A percentile compares a stretch with the other conserved stretches of the same genome.
Conservation (phyloP, 768 basidiomycete genomes). For the Boletus rufocinnamomeus region DNA sequence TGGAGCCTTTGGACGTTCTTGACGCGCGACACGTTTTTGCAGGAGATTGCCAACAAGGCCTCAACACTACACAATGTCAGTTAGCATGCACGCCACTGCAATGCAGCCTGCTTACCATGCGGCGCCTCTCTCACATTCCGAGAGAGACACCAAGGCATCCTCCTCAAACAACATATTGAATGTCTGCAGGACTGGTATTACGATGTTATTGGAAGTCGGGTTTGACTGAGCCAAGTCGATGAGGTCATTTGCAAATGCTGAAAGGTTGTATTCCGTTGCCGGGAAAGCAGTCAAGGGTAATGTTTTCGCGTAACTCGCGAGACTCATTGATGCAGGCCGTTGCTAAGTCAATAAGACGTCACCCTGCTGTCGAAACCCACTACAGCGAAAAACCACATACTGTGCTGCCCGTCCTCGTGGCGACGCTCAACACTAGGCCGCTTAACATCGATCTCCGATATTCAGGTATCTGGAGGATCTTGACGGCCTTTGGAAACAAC, state of each 20-base stretch:
- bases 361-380: constrained; percentile 13
- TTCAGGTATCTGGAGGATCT: constrained; percentile 57
- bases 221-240: constrained; percentile 53
- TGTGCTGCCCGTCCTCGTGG: constrained; percentile 82
- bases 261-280: constrained; percentile 45
- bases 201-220: constrained; percentile 62
- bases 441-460: constrained; percentile 65
- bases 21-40: constrained; percentile 62
- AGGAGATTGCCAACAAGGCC: constrained; percentile 54
- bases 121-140: constrained; percentile 47
- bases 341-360: constrained; percentile 48
- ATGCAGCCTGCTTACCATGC: constrained; percentile 47
- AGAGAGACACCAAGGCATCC: constrained; percentile 55
- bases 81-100: constrained; percentile 13
- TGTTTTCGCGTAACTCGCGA: constrained; percentile 56
- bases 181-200: constrained; percentile 82
- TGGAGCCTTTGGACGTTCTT: constrained; percentile 85
- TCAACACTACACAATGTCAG: constrained; percentile 46
- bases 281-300: constrained; percentile 45
- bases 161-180: constrained; percentile 73
- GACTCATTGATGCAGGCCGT: constrained; percentile 61
- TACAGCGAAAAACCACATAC: constrained; percentile 48
- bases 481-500: constrained; percentile 75
- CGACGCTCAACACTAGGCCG: constrained; percentile 78
- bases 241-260: constrained; percentile 59